Evolutionary conservation across 257 asterid genomes (phyloP).

Genomic region (Solanum sejunctum): DNA sequence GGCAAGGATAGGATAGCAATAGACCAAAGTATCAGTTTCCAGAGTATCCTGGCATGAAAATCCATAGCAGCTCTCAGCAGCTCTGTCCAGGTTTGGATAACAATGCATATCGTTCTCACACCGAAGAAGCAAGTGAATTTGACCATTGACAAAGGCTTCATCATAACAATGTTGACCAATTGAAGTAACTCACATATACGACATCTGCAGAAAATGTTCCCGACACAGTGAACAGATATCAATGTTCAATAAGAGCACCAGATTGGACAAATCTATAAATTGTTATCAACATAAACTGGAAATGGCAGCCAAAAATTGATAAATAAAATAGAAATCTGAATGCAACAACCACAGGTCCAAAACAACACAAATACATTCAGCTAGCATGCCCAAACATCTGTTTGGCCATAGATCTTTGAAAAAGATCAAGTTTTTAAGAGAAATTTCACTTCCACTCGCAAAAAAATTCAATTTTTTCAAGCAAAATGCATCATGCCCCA

Average conservation of each 20-base stretch:
- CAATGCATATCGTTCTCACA: conserved; percentile 11
- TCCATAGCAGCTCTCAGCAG: conserved; percentile 28
- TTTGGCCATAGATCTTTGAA: neutral
- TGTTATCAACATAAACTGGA: neutral
- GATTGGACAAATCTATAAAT: neutral
- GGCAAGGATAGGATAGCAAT: conserved; percentile 43
- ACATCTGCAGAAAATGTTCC: conserved; percentile 8
- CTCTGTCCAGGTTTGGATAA: conserved; percentile 41
- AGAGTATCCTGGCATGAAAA: conserved; percentile 25
- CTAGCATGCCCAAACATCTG: neutral
- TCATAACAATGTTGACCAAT: conserved; percentile 5
- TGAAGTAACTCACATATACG: conserved; percentile 5
- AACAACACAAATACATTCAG: neutral
- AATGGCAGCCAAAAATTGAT: neutral
- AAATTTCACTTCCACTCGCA: neutral
- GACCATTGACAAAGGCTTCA: conserved; percentile 36
- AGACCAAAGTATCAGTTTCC: conserved; percentile 24
- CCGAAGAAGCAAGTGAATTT: conserved; percentile 27
- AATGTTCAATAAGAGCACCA: neutral
- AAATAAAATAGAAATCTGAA: neutral
- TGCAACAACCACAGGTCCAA: neutral
- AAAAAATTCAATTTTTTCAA: neutral
- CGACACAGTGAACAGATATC: neutral
- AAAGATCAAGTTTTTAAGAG: neutral
- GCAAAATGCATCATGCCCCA: neutral